A percentile compares a stretch with the other conserved stretches of the same genome.
Evolutionary conservation across 164 flowering plant genomes (phyloP).

Genomic region (Platanus orientalis): DNA sequence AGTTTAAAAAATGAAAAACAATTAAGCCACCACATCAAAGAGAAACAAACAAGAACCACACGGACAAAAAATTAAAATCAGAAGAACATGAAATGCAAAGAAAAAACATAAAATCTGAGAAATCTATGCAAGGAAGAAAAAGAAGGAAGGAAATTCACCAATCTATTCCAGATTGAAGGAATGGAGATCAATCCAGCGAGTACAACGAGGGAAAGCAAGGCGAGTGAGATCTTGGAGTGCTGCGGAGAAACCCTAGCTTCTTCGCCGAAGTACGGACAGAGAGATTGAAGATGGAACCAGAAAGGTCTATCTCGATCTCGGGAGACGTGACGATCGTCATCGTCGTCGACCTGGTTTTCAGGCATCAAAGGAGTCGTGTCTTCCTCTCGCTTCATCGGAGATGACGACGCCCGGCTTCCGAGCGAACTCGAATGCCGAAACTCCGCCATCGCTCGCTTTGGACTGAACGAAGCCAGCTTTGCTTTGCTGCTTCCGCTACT

Average conservation of each 20-base stretch:
- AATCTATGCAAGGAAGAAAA: not conserved
- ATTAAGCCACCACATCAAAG: not conserved
- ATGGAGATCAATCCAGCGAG: constrained; percentile 48
- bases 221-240: constrained; percentile 42
- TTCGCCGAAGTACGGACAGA: constrained; percentile 31
- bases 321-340: constrained; percentile 35
- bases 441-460: constrained; percentile 78
- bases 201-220: constrained; percentile 28
- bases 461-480: constrained; percentile 25
- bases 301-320: constrained; percentile 48
- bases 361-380: constrained; percentile 46
- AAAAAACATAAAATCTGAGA: not conserved
- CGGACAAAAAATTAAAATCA: not conserved
- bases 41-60: not conserved
- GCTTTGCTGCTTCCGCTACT: not conserved
- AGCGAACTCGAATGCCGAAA: constrained; percentile 79
- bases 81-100: not conserved
- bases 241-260: constrained; percentile 49
- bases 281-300: constrained; percentile 25
- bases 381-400: constrained; percentile 70
- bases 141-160: constrained; percentile 32
- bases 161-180: constrained; percentile 42
- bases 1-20: not conserved
- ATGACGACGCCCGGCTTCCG: constrained; percentile 58
- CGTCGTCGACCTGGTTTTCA: constrained; percentile 29